These are phyloP conservation scores for Termitomyces heimii DNA, from an alignment of 768 basidiomycete genomes.

Conservation along the genomic window DNA sequence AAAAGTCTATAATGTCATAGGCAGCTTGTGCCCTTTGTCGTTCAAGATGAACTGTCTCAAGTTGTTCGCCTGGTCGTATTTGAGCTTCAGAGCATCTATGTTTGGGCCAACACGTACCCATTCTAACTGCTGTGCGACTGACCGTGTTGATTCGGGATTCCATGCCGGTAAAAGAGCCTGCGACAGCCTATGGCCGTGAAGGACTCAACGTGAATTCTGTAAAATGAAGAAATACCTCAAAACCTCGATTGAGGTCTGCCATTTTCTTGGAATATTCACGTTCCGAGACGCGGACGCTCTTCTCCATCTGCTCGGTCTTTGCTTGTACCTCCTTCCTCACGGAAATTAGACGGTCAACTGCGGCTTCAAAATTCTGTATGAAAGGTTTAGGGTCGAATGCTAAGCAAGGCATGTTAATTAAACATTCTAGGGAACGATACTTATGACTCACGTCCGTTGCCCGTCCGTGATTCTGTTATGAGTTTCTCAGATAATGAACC, in stretches of 20 bases:
- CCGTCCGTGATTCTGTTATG: conserved; percentile 78
- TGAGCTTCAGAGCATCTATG: background rate
- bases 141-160: conserved; percentile 91
- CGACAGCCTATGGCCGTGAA: conserved; percentile 60
- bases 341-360: conserved; percentile 82
- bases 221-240: conserved; percentile 56
- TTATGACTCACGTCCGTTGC: conserved; percentile 61
- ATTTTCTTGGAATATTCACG: conserved; percentile 93
- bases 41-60: conserved; percentile 90
- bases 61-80: conserved; percentile 70
- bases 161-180: conserved; percentile 83
- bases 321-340: conserved; percentile 87
- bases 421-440: background rate
- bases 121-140: conserved; percentile 88
- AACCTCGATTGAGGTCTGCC: conserved; percentile 87
- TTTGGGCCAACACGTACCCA: conserved; percentile 48
- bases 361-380: conserved; percentile 85
- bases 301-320: conserved; percentile 90
- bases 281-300: conserved; percentile 82
- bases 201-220: background rate
- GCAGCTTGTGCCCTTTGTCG: conserved; percentile 92
- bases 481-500: conserved; percentile 82
- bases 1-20: conserved; percentile 88
- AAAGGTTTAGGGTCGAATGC: conserved; percentile 96
- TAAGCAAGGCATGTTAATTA: conserved; percentile 22